Evolutionary conservation across 2,329 filamentous ascomycete species (phyloP), one percentile per base, ranked within the genome.

Genomic region (Macrophomina tecta): DNA sequence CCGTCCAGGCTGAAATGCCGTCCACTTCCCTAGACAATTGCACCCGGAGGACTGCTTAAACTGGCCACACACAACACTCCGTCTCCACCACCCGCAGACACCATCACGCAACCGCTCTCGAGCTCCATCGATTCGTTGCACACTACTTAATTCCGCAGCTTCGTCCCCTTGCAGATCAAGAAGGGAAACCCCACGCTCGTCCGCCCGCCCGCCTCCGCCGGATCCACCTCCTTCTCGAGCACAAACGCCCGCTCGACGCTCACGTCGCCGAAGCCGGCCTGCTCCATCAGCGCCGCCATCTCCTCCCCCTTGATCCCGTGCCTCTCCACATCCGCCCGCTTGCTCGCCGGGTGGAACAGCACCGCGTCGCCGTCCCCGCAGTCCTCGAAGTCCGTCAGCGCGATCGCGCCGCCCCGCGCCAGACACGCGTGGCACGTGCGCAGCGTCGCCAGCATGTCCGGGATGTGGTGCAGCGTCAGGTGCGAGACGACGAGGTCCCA

Each of bases 301-400:
- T 80, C 81, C 0, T 69, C 71, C 36, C 76, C 74, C 32, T 76
- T 72, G 45, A 87, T 82, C 1, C 86, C 86, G 72, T 87, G 84
- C 60, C 83, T 74, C 74, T 86, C 83, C 1, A 87, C 85, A 1
- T 84, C 85, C 0, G 78, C 78, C 79, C 86, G 82, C 73, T 85
- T 86, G 28, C 71, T 71, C 70, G 80, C 76, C 0, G 85, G 82
- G 73, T 88, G 86, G 70, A 87, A 88, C 56, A 74, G 75, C 38
- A 81, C 76, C 1, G 85, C 83, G 51, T 82, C 82, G 0, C 81
- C 81, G 0, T 86, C 86, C 72, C 23, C 23, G 23, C 23, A 23
- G 23, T 87, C 82, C 71, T 88, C 85, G 72, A 84, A 88, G 70
- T 88, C 86, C 1, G 85, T 88, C 69, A 88, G 73, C 1, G 83